Evolutionary conservation across 768 basidiomycete species (phyloP), one percentile per base, ranked within the genome.

Genomic region (Boletus pseudopeckii): DNA sequence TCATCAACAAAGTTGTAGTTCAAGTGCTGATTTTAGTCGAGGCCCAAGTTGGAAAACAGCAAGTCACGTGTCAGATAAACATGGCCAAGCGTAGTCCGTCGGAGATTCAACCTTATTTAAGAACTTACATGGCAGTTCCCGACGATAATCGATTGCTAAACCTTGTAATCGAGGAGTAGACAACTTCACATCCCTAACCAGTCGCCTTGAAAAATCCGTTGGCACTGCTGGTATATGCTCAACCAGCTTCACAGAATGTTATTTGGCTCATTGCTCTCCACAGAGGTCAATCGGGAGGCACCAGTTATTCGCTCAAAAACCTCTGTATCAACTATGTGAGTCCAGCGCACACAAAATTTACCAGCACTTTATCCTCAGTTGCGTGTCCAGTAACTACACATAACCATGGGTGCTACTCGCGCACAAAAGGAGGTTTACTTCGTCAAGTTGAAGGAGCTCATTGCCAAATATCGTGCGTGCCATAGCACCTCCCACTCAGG

Each of bases 281-380:
- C 39, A 88, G 89, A 90, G 90, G 90, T 88, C 90, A 92, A 89
- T 89, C 64, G 90, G 90, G 90, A 92, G 90, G 90, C 88, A 80
- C 77, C 83, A 77, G 72, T 66, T 55, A 62, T 53, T 41, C 60
- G 50, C 61, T 50, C 58, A 62, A 62, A 59, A 52, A 46, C 54
- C 61, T 49, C 40, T 61, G 54, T 50, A 64, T 63, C 56, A 51
- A 57, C 51, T 38, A 57, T 53, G 71, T 72, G 59, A 63, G 72
- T 57, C n/a, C n/a, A 14, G 18, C 30, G 34, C 22, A 18, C 33
- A 30, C 28, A 11, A 17, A 5, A 28, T 5, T 26, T 8, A 15
- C 7, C 13, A 3, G 17, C 17, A 26, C 32, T 26, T 46, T 49
- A 26, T 50, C 54, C 54, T 51, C 38, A 54, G 32, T 20, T 34